Conservation (phyloP, 2,329 filamentous ascomycete genomes). For the Alternaria alternata region DNA sequence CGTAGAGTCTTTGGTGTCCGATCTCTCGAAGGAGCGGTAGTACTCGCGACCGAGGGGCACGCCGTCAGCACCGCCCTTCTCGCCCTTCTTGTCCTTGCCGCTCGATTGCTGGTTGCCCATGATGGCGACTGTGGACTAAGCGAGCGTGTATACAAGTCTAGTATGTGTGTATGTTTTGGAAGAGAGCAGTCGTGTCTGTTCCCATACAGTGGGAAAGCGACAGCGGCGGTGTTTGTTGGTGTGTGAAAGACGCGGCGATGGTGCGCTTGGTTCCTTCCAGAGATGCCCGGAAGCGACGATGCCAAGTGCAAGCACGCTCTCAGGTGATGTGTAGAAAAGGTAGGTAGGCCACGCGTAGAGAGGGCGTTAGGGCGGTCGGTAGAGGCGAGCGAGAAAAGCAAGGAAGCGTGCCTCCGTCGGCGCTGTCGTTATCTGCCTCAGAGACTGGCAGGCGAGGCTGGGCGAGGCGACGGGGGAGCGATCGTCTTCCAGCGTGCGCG, state of each 20-base stretch:
- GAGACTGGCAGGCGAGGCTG: slow-evolving; percentile 39
- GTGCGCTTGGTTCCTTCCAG: slow-evolving; percentile 26
- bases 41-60: slow-evolving; percentile 73
- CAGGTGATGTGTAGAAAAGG: slow-evolving; percentile 10
- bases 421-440: slow-evolving; percentile 47
- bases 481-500: slow-evolving; percentile 47
- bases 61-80: slow-evolving; percentile 56
- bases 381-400: slow-evolving; percentile 56
- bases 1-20: slow-evolving; percentile 91
- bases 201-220: slow-evolving; percentile 21
- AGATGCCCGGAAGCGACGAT: slow-evolving; percentile 20
- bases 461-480: slow-evolving; percentile 45
- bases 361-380: slow-evolving; percentile 54
- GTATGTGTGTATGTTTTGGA: slow-evolving; percentile 17
- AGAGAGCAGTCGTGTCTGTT: neutral
- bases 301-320: slow-evolving; percentile 26
- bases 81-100: slow-evolving; percentile 56
- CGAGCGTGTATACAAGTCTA: slow-evolving; percentile 14
- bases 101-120: slow-evolving; percentile 84
- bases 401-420: slow-evolving; percentile 56
- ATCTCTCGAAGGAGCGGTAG: slow-evolving; percentile 90
- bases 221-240: slow-evolving; percentile 21
- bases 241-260: slow-evolving; percentile 25
- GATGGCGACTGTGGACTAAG: slow-evolving; percentile 48
- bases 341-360: slow-evolving; percentile 19